Percentiles rank a stretch among this genome's conserved stretches.
Evolutionary conservation across 1,139 yeast genomes (phyloP).

Genomic region (Protomyces pachydermus): DNA sequence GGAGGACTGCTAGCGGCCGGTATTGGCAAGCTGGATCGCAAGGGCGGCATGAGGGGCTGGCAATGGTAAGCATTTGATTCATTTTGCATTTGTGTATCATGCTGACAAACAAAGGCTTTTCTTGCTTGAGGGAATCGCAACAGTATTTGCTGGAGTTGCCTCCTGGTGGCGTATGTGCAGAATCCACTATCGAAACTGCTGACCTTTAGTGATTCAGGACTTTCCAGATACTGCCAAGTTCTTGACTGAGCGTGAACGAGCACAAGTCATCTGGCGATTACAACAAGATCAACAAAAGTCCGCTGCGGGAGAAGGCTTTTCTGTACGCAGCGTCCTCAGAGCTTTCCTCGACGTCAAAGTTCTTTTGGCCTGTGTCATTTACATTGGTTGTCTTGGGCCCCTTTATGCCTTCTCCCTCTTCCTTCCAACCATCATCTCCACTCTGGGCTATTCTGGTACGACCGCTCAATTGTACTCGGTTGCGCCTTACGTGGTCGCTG

Average conservation of each 20-base stretch:
- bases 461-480: conserved; percentile 33
- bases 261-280: conserved; percentile 16
- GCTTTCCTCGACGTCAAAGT: conserved; percentile 15
- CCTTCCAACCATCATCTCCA: conserved; percentile 33
- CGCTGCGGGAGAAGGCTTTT: conserved; percentile 21
- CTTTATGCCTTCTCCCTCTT: conserved; percentile 33
- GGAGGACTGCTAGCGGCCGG: conserved; percentile 86
- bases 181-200: no score
- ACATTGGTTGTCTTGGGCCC: conserved; percentile 38
- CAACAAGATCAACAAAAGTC: conserved; percentile 21
- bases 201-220: conserved; percentile 47
- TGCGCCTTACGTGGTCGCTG: conserved; percentile 33
- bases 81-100: no score
- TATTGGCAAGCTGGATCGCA: conserved; percentile 74
- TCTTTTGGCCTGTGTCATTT: conserved; percentile 32
- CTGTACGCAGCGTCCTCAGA: conserved; percentile 2
- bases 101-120: conserved; percentile 44
- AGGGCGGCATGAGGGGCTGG: conserved; percentile 69
- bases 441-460: conserved; percentile 32
- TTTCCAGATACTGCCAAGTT: conserved; percentile 27
- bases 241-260: conserved; percentile 14
- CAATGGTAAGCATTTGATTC: conserved; percentile 50
- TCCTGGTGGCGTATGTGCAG: conserved; percentile 53
- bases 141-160: conserved; percentile 59
- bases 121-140: conserved; percentile 66